A percentile compares a stretch with the other conserved stretches of the same genome.
Conservation (phyloP, 805 yeast species). For the Candida pseudofarinosa region DNA sequence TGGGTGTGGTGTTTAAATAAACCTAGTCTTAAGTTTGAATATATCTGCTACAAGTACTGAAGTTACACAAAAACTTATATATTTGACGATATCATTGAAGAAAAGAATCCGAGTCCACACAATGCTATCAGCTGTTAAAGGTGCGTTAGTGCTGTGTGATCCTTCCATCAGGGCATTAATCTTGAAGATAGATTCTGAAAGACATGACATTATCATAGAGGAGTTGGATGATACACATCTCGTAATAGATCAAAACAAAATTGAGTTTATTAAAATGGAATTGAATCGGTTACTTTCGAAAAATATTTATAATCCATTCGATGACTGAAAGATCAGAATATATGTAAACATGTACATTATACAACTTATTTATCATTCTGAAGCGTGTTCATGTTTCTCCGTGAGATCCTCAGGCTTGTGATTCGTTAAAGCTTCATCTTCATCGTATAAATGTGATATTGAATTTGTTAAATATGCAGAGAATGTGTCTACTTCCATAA, state of each 20-base stretch:
- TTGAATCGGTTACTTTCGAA: conserved; percentile 71
- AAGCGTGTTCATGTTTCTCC: conserved; percentile 13
- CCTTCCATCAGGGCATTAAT: conserved; percentile 90
- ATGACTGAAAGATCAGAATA: conserved; percentile 50
- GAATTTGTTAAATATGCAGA: conserved; percentile 44
- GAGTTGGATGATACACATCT: conserved; percentile 92
- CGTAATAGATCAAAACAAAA: conserved; percentile 72
- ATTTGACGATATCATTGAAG: too few relatives aligned
- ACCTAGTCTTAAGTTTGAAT: neutral
- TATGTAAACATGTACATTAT: neutral
- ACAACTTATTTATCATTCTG: neutral
- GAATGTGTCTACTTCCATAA: conserved; percentile 65
- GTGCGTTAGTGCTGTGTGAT: conserved; percentile 57
- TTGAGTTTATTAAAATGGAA: conserved; percentile 72
- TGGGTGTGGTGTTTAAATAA: neutral
- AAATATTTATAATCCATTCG: conserved; percentile 81
- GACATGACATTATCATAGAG: conserved; percentile 64
- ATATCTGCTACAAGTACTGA: neutral
- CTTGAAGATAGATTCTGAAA: conserved; percentile 70
- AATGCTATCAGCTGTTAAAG: conserved; percentile 43
- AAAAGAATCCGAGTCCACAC: neutral
- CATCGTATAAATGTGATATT: conserved; percentile 19
- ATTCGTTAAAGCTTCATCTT: conserved; percentile 8
- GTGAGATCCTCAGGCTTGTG: conserved; percentile 19
- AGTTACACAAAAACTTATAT: neutral